Conservation (phyloP, 1,139 yeast genomes). For the Lodderomyces metapsilosis region DNA sequence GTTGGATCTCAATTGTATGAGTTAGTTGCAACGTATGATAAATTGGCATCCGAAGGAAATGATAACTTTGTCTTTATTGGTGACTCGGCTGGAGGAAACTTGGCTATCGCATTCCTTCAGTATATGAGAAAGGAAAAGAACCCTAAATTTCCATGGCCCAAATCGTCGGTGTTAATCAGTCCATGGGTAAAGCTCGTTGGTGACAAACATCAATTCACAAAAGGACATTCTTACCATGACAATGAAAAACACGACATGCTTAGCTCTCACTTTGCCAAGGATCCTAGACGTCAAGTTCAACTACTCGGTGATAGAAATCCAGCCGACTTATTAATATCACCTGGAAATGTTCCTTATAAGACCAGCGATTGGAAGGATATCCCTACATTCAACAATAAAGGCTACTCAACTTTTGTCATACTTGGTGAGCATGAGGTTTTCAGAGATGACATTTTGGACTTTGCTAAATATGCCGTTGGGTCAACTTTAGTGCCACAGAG, state of each 20-base stretch:
- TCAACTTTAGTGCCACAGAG: constrained; percentile 24
- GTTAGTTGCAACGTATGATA: constrained; percentile 28
- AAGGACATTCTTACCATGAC: constrained; percentile 37
- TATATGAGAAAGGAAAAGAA: constrained; percentile 19
- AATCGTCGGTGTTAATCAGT: constrained; percentile 30
- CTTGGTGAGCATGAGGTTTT: constrained; percentile 46
- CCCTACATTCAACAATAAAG: constrained; percentile 28
- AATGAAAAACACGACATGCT: constrained; percentile 34
- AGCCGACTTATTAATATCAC: constrained; percentile 14
- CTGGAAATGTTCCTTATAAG: constrained; percentile 18
- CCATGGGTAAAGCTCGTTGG: constrained; percentile 37
- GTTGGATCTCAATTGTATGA: constrained; percentile 39
- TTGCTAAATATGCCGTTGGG: constrained; percentile 34
- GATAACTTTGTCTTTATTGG: constrained; percentile 35
- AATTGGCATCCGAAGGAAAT: constrained; percentile 25
- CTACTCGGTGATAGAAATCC: constrained; percentile 14
- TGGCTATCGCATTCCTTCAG: constrained; percentile 30
- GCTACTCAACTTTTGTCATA: constrained; percentile 29
- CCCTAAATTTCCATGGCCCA: constrained; percentile 27
- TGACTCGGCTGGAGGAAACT: constrained; percentile 46
- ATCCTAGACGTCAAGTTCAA: not conserved
- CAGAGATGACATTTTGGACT: constrained; percentile 41
- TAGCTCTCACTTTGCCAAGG: too few species aligned
- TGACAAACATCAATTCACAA: constrained; percentile 14
- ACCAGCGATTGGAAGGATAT: constrained; percentile 34